A percentile compares a stretch with the other conserved stretches of the same genome.
Conservation (phyloP, 148 eudicot species). For the Chenopodium formosanum region DNA sequence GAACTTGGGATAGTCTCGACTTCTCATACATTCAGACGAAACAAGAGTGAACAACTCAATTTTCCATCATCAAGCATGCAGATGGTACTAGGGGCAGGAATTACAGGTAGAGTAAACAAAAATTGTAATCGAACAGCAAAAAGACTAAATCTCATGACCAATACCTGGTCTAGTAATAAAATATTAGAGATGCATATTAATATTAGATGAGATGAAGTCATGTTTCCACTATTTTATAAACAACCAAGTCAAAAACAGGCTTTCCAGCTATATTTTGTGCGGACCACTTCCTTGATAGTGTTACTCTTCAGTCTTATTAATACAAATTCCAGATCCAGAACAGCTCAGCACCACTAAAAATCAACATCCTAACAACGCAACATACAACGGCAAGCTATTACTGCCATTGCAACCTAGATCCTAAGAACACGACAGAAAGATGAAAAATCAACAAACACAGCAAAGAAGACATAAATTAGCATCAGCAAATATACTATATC, state of each 20-base stretch:
- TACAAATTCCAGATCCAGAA: not conserved
- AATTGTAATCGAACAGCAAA: not conserved
- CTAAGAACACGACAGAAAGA: too few species aligned
- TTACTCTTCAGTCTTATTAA: not conserved
- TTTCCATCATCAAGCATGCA: not conserved
- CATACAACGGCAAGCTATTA: not conserved
- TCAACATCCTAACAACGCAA: too few species aligned
- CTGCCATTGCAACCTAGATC: not conserved
- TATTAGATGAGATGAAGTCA: not conserved
- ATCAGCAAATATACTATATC: too few species aligned
- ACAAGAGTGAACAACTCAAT: not conserved
- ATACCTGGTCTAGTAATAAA: not conserved
- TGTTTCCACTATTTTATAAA: not conserved
- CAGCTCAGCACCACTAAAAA: not conserved
- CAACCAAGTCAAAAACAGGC: constrained; percentile 9
- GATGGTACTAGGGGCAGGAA: not conserved
- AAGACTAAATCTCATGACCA: not conserved
- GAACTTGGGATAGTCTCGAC: not conserved
- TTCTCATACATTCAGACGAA: not conserved
- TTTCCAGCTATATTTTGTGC: not conserved
- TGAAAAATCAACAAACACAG: not conserved
- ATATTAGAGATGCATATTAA: constrained; percentile 2
- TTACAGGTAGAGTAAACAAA: not conserved
- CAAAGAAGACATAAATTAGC: not conserved
- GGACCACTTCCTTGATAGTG: not conserved